A percentile compares a stretch with the other conserved stretches of the same genome.
phyloP scores from a whole-genome alignment of 257 asterid species.

The Gardenia jasminoides region DNA sequence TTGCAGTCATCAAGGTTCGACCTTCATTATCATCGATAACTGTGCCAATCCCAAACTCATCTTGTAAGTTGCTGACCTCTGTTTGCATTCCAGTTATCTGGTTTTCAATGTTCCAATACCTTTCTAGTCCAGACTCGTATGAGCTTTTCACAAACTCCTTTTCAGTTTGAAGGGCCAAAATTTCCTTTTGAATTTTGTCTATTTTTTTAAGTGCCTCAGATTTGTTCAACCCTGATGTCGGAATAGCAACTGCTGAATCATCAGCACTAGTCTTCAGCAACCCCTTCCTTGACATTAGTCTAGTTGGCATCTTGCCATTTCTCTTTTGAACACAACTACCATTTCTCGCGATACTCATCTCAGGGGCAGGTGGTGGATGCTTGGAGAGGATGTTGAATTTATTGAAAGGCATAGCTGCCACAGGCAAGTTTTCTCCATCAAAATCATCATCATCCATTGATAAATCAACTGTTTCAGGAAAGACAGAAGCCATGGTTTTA shows the following conservation, averaged over 20 bases:
- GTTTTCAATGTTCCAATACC: constrained; percentile 43
- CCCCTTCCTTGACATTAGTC: constrained; percentile 45
- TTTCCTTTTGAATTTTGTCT: constrained; percentile 44
- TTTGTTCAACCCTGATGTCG: constrained; percentile 34
- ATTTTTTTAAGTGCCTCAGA: constrained; percentile 39
- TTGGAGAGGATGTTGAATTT: constrained; percentile 6
- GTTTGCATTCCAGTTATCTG: constrained; percentile 38
- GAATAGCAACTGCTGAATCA: constrained; percentile 15
- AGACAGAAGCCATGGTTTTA: constrained; percentile 46
- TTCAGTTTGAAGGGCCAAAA: constrained; percentile 45
- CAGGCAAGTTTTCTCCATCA: constrained; percentile 16
- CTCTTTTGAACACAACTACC: constrained; percentile 14
- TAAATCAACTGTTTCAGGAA: constrained; percentile 40
- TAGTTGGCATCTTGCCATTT: constrained; percentile 31
- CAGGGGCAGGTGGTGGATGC: constrained; percentile 32
- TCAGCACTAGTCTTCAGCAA: constrained; percentile 24
- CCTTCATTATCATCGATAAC: constrained; percentile 50
- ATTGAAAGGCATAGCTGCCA: constrained; percentile 5
- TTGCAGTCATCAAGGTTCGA: constrained; percentile 38
- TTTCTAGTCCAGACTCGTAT: constrained; percentile 36
- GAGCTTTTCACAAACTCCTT: constrained; percentile 43
- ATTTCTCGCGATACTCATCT: constrained; percentile 25
- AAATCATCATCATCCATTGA: constrained; percentile 39
- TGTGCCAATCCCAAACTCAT: constrained; percentile 46
- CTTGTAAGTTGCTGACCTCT: constrained; percentile 42